Percentiles rank a stretch among this genome's conserved stretches.
Conservation (phyloP, 495 filamentous ascomycete species). For the Pyronema domesticum region DNA sequence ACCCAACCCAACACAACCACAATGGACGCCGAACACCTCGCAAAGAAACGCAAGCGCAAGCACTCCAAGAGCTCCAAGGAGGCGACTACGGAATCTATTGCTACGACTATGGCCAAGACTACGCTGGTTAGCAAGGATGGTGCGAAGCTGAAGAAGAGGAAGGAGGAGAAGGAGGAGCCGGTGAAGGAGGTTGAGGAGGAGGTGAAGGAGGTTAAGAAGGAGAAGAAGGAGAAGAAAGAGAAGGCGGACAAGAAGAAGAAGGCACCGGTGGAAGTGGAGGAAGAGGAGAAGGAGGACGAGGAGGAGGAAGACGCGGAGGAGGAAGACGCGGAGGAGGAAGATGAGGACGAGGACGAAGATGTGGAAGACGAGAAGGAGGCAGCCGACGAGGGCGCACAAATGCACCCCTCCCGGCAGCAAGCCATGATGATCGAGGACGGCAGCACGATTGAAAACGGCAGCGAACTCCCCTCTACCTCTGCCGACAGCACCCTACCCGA, state of each 20-base stretch:
- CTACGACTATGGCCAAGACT: background rate
- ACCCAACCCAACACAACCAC: background rate
- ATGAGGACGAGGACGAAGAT: slow-evolving; percentile 27
- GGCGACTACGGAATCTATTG: background rate
- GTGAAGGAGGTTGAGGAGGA: background rate
- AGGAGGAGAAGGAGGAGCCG: slow-evolving; percentile 3
- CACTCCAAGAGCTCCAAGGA: background rate
- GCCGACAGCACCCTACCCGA: slow-evolving; percentile 33
- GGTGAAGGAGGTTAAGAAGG: background rate
- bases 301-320: slow-evolving; percentile 7
- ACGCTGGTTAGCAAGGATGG: background rate
- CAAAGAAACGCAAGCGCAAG: slow-evolving; percentile 4
- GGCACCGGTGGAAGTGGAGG: background rate
- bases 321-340: slow-evolving; percentile 23
- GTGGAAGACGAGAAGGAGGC: slow-evolving; percentile 19
- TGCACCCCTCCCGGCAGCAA: background rate
- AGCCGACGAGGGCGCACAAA: slow-evolving; percentile 12
- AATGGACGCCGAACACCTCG: slow-evolving; percentile 5
- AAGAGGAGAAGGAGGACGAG: background rate
- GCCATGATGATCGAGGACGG: slow-evolving; percentile 2
- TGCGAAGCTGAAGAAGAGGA: slow-evolving; percentile 3
- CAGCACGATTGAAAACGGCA: slow-evolving; percentile 1
- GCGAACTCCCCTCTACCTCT: slow-evolving; percentile 10
- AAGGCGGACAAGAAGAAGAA: slow-evolving; percentile 3
- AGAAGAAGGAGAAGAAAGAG: background rate